These are phyloP conservation scores for Phyllosticta paracitricarpa DNA, from an alignment of 2,329 filamentous ascomycete species.

Conservation along the genomic window DNA sequence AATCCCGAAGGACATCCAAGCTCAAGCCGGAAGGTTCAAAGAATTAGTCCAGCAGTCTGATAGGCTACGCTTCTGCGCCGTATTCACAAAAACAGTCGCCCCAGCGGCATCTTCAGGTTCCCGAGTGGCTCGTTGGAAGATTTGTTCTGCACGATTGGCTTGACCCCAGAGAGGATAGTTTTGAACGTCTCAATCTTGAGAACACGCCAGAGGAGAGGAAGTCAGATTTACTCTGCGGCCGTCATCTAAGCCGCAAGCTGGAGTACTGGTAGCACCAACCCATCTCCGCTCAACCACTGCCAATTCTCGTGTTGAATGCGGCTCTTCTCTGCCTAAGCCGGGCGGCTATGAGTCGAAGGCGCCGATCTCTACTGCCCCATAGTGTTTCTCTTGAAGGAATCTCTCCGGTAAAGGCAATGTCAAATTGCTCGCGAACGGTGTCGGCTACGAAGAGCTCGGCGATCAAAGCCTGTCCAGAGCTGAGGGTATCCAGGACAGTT, in stretches of 20 bases:
- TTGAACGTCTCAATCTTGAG: not conserved
- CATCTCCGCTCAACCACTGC: conserved; percentile 1
- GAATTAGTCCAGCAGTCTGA: not conserved
- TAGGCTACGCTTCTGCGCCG: not conserved
- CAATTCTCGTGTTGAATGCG: conserved; percentile 3
- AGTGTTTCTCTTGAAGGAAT: not conserved
- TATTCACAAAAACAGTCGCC: not conserved
- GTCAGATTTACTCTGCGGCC: not conserved
- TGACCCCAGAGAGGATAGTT: not conserved
- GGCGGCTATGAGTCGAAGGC: conserved; percentile 1
- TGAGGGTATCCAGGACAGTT: conserved; percentile 34
- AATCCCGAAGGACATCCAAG: not conserved
- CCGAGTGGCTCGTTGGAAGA: not conserved
- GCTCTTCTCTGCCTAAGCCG: not conserved
- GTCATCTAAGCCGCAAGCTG: not conserved
- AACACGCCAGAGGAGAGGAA: not conserved
- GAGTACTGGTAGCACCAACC: not conserved
- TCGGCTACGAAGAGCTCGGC: conserved; percentile 33
- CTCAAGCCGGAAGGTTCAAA: not conserved
- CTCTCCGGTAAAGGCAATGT: conserved; percentile 7
- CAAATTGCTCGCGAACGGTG: conserved; percentile 31
- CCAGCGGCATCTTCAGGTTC: not conserved
- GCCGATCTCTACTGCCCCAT: not conserved
- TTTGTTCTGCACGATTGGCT: not conserved
- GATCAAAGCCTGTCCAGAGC: conserved; percentile 37